Evolutionary conservation across 768 basidiomycete genomes (phyloP).

Genomic region (Termitomyces sp.): DNA sequence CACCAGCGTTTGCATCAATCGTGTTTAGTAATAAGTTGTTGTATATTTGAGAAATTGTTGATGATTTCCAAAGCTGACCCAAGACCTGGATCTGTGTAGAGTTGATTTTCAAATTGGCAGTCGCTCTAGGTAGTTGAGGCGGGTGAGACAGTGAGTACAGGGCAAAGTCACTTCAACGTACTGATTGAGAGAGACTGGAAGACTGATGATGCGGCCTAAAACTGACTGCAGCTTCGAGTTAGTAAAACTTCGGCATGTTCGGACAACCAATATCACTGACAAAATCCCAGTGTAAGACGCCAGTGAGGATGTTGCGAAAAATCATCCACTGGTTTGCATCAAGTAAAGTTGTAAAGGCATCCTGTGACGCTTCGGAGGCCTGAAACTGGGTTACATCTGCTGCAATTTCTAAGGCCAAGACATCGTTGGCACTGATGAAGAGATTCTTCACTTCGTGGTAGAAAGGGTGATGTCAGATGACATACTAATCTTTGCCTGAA

Average conservation of each 20-base stretch:
- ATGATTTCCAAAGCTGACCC: constrained; percentile 33
- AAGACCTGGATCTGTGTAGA: constrained; percentile 32
- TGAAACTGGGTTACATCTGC: constrained; percentile 54
- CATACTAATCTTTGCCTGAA: constrained; percentile 40
- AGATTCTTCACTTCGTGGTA: not conserved
- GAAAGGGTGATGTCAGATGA: not conserved
- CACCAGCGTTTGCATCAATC: constrained; percentile 22
- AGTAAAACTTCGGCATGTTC: constrained; percentile 2
- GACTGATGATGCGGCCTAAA: constrained; percentile 61
- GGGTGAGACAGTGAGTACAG: not conserved
- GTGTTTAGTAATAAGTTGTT: constrained; percentile 9
- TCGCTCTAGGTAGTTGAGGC: constrained; percentile 24
- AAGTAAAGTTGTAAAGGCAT: constrained; percentile 50
- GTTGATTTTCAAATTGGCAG: constrained; percentile 36
- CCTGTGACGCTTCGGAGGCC: constrained; percentile 33
- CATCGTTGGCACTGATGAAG: constrained; percentile 45
- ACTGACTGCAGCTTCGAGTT: constrained; percentile 37
- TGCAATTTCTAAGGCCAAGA: constrained; percentile 56
- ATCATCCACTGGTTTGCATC: constrained; percentile 69
- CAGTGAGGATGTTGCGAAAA: constrained; percentile 48
- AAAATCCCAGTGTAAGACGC: constrained; percentile 66
- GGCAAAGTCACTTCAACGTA: constrained; percentile 17
- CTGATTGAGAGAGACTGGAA: constrained; percentile 38
- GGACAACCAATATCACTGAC: constrained; percentile 31
- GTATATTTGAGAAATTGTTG: constrained; percentile 17